Base-by-base conservation (phyloP, 2,329 filamentous ascomycete genomes). In the Scytalidium lignicola region DNA sequence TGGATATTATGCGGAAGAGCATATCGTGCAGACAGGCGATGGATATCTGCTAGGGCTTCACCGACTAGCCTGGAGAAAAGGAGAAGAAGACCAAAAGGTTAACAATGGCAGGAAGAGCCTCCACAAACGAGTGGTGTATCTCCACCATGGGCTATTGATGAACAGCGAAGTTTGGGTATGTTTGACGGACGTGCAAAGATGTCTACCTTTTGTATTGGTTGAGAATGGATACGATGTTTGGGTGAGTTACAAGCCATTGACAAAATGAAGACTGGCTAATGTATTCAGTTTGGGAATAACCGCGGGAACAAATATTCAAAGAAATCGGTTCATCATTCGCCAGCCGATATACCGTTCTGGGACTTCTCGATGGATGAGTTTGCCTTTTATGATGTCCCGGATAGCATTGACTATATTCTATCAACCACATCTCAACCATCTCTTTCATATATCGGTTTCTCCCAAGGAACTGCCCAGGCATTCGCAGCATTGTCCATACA, bases 271-370 rank as follows among this genome's bases (percentile, higher is more conserved):
- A 18, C 21, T 41, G n/a, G 43, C 62, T 68, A 44, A 67, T 41
- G n/a, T 13, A 5, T 39, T 13, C 40, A 88, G 88, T 76, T 99
- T 54, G 93, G 93, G 45, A 99, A 99, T 68, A 99, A 99, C 63
- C 85, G 93, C 29, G 93, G 93, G 44, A 99, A 99, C 77, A 99
- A 99, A 66, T 99, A 99, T 71, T 96, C 90, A 42, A 99, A 97
- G 69, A 99, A 99, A 70, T 91, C 85, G 2, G 81, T 91, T 46
- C 78, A 85, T 51, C 74, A 76, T 54, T 85, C 89, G 0, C 91
- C 93, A 0, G 85, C 82, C 1, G 85, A 87, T 2, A 72, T 78
- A 32, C 76, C 81, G 13, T 99, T 99, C 67, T 99, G 93, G 93
- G 86, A 96, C 67, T 99, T 99, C 65, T 96, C 90, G 46, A 97